Base-by-base conservation (phyloP, 73 alveolate species). In the Loxodes magnus region DNA sequence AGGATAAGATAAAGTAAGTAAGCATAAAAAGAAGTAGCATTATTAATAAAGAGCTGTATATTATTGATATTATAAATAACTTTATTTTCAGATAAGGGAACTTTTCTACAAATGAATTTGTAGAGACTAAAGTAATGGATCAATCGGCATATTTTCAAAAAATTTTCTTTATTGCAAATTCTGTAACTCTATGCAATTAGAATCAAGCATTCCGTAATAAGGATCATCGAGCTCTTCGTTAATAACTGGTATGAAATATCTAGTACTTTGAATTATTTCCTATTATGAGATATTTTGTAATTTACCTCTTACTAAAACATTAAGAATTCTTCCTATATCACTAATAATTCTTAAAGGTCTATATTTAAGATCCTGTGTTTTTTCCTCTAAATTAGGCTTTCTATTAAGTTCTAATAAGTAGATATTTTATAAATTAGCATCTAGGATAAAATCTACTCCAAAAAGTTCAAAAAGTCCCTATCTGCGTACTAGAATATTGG, bases 381-480 rank as follows among this genome's bases (percentile, higher is more conserved):
- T 46, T 25, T 46, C 59, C 17, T 24, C 17, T 14, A 46, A 37
- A 2, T 46, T 41, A 22, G 59, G 59, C 60, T 41, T 46, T 12
- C 59, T 12, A 46, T 46, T 46, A 10, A 41, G n/a, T 46, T 46
- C 59, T 3, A 46, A 24, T 10, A 46, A 25, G 17, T 46, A 46
- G 17, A 46, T 12, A 24, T 46, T 46, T 46, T 17, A 10, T 2
- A 22, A 2, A n/a, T 37, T 21, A 2, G 22, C 39, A 19, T 46
- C 59, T 2, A 46, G n/a, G 5, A 46, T 46, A 16, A 46, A 46
- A 24, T 46, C 59, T n/a, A 46, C 34, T 10, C 59, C 59, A 46
- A 25, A 46, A 46, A 46, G 27, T 24, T 46, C 59, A 9, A 46
- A 46, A n/a, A 46, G 17, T 22, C 59, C 59, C 0, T 12, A 5